phyloP scores from a whole-genome alignment of 2,329 filamentous ascomycete genomes.

The Sporothrix curviconia region DNA sequence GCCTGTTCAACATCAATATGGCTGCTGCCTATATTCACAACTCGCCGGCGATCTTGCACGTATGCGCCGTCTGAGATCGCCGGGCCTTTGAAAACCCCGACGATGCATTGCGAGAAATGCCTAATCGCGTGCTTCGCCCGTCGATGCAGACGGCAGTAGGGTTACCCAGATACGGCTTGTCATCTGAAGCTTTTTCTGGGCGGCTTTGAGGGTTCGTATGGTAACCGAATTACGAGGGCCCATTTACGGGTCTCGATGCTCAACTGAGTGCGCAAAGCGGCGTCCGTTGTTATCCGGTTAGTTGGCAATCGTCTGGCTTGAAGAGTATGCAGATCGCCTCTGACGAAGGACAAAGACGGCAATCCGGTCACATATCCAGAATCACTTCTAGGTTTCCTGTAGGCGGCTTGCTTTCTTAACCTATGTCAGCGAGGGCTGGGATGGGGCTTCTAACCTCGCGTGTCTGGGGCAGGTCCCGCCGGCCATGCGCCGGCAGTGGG shows the following conservation, averaged over 20 bases:
- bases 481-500: background rate
- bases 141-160: background rate
- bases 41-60: background rate
- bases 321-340: background rate
- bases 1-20: conserved; percentile 2
- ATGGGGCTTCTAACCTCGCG: background rate
- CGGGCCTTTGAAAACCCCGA: background rate
- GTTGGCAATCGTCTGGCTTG: background rate
- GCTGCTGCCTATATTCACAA: background rate
- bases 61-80: background rate
- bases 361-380: background rate
- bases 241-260: background rate
- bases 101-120: background rate
- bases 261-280: background rate
- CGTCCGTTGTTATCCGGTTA: background rate
- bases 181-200: background rate
- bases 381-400: conserved; percentile 1
- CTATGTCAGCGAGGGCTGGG: conserved; percentile 5
- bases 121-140: background rate
- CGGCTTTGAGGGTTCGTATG: background rate
- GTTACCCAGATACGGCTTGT: background rate
- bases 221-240: background rate
- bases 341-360: background rate
- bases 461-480: background rate
- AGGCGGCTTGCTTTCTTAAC: background rate